These are phyloP conservation scores for Rubia yunnanensis DNA, from an alignment of 257 asterid genomes.

Conservation along the genomic window DNA sequence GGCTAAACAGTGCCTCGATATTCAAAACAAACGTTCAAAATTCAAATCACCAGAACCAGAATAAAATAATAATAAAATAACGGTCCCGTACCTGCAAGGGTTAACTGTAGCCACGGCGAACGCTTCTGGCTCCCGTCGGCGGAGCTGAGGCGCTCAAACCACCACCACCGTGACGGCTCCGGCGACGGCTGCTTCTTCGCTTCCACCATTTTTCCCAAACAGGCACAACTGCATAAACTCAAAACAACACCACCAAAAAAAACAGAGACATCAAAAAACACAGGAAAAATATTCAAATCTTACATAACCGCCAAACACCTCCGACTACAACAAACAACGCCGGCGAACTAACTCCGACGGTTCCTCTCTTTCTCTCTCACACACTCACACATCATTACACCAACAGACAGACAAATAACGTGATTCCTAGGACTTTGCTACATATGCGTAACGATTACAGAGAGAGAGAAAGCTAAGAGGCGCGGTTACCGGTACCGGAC, in stretches of 20 bases:
- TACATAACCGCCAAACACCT: background rate
- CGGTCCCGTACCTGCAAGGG: slow-evolving; percentile 47
- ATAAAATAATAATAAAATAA: background rate
- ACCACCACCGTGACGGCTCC: slow-evolving; percentile 67
- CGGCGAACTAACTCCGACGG: background rate
- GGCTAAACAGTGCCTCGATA: background rate
- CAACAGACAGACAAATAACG: background rate
- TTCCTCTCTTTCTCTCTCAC: background rate
- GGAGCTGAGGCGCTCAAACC: slow-evolving; percentile 60
- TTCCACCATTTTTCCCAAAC: slow-evolving; percentile 30
- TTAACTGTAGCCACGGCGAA: slow-evolving; percentile 78
- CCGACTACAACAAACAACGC: background rate
- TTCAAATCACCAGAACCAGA: background rate
- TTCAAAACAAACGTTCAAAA: background rate
- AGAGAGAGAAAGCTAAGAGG: background rate
- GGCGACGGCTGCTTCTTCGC: slow-evolving; percentile 28
- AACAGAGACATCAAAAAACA: background rate
- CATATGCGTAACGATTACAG: too few relatives aligned
- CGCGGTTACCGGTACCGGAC: background rate
- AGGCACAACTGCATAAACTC: background rate
- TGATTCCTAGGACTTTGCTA: too few relatives aligned
- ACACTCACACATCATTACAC: too few relatives aligned
- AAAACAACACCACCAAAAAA: background rate
- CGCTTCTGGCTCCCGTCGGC: slow-evolving; percentile 27
- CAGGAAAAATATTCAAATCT: background rate